Evolutionary conservation across 345 rosid species (phyloP), one percentile per base, ranked within the genome.

Genomic region (Heritiera fomes): DNA sequence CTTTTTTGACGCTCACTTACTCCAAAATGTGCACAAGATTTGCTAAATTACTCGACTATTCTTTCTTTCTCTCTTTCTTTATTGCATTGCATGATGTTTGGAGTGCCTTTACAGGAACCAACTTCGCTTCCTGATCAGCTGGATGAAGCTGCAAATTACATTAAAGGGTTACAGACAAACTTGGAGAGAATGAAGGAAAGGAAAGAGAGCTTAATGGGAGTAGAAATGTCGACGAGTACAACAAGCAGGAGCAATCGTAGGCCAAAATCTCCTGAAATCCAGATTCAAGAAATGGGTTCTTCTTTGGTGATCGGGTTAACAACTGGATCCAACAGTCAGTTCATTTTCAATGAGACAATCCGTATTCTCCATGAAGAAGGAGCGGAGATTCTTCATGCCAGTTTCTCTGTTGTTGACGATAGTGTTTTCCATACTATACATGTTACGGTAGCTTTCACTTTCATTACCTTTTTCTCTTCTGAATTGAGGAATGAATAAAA

Each of bases 171-270:
- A 73, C 90, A 89, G 81, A 75, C 60, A 7, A 88, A 84, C 43
- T 45, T 92, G 86, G 94, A 88, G 82, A 87, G 46, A 77, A 53
- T 90, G 89, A 90, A 76, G 80, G 88, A 87, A 75, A 88, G 40
- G 71, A 92, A 88, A 82, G 83, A 88, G 9, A 78, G 71, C 6
- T 73, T 91, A 52, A 47, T 65, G 84, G 79, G 72, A 61, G 61
- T 49, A 8, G 77, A 73, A 8, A 64, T 47, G 40, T 15, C 13
- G 60, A 47, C 32, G 23, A 9, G n/a, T 14, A 56, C 46, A 6
- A 18, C 45, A 20, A 52, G 46, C 59, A 20, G 75, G 7, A 41
- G 50, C 28, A 47, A 23, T 3, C 50, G 28, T 1, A 30, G 75
- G 47, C 6, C 15, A 34, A 78, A 84, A 60, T 60, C 78, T 49